Conservation (phyloP, 106 monocot genomes). For the Allium fistulosum region DNA sequence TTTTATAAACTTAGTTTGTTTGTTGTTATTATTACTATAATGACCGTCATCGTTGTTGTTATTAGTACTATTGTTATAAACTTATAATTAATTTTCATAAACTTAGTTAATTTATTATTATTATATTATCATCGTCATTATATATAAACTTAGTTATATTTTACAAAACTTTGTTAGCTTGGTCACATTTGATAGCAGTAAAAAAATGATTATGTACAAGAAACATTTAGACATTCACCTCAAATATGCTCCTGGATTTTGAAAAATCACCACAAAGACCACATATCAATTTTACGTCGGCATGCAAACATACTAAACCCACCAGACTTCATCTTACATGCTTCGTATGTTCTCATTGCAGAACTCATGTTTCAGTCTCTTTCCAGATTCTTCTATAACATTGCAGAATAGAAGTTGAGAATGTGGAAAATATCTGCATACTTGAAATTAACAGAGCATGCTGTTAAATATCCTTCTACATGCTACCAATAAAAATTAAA, state of each 20-base stretch:
- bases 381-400: slow-evolving; percentile 75
- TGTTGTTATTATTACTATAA: no score
- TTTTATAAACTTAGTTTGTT: no score
- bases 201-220: no score
- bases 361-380: slow-evolving; percentile 52
- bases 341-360: slow-evolving; percentile 58
- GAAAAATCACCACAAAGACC: slow-evolving; percentile 66
- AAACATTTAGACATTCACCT: slow-evolving; percentile 28
- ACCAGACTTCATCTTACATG: slow-evolving; percentile 39
- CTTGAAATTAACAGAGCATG: slow-evolving; percentile 32
- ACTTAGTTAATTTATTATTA: no score
- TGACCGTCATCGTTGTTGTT: no score
- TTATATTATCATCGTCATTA: no score
- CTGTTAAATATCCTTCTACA: not conserved
- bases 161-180: no score
- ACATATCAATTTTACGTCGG: slow-evolving; percentile 77
- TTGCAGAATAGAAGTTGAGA: slow-evolving; percentile 70
- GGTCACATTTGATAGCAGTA: no score
- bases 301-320: slow-evolving; percentile 77
- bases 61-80: no score
- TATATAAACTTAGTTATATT: no score
- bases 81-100: no score
- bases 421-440: slow-evolving; percentile 69
- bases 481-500: not conserved
- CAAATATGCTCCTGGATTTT: slow-evolving; percentile 57